Evolutionary conservation across 306 rosid genomes (phyloP).

Genomic region (Lotus japonicus): DNA sequence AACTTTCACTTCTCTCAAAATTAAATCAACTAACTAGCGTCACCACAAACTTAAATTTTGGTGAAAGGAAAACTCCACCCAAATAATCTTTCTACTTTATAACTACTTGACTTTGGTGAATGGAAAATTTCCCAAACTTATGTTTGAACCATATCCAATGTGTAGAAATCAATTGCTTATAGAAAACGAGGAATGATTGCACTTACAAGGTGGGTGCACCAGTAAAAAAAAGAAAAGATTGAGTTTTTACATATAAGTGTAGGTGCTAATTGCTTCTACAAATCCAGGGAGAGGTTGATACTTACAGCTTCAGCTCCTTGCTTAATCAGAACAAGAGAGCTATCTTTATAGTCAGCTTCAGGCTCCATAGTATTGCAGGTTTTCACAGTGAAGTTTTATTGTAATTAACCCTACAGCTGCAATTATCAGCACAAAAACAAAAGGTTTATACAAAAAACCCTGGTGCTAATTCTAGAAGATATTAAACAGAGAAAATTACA

Average conservation of each 20-base stretch:
- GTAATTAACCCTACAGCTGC: background rate
- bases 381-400: background rate
- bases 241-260: background rate
- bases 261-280: background rate
- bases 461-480: background rate
- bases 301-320: slow-evolving; percentile 44
- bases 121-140: no score
- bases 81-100: no score
- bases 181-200: background rate
- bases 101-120: no score
- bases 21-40: no score
- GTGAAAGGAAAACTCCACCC: no score
- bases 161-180: background rate
- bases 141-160: background rate
- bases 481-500: no score
- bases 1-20: no score
- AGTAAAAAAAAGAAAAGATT: background rate
- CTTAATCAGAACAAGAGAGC: slow-evolving; percentile 21
- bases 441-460: background rate
- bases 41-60: no score
- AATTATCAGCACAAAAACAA: background rate
- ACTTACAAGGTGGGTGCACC: background rate
- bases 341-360: slow-evolving; percentile 12
- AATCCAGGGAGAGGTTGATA: background rate
- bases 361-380: slow-evolving; percentile 4